Evolutionary conservation across 1,284 basidiomycete species (phyloP).

Genomic region (Moesziomyces globuligerus): DNA sequence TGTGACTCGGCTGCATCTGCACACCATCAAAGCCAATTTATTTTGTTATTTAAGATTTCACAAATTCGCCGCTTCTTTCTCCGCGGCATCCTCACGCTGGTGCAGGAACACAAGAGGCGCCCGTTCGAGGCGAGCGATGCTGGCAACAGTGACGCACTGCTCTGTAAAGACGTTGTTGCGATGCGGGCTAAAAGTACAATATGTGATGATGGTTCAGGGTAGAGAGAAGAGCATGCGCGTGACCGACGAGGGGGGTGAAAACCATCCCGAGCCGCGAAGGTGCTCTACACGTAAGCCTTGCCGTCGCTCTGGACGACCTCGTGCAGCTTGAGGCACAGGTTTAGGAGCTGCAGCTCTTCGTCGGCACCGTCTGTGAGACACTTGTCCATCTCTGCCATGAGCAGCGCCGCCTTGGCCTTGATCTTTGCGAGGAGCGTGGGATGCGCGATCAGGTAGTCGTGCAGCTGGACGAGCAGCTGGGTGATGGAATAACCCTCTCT

Average conservation of each 20-base stretch:
- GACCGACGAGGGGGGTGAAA: no score
- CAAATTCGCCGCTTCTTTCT: constrained; percentile 25
- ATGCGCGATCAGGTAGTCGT: constrained; percentile 87
- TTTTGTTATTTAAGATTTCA: background rate
- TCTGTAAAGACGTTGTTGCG: background rate
- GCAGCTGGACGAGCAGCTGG: constrained; percentile 90
- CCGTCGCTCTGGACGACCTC: constrained; percentile 40
- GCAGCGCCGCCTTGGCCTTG: constrained; percentile 83
- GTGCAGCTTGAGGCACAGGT: constrained; percentile 79
- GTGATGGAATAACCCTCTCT: constrained; percentile 91
- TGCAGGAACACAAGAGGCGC: no score
- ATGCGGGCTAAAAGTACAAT: constrained; percentile 18
- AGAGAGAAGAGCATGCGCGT: no score
- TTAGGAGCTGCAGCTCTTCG: constrained; percentile 93
- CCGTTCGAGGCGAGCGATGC: background rate
- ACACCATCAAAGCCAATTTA: background rate
- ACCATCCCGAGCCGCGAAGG: no score
- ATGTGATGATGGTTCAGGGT: constrained; percentile 1
- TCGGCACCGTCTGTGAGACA: constrained; percentile 96
- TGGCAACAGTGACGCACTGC: no score
- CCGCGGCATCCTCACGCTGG: background rate
- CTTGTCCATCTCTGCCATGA: constrained; percentile 95
- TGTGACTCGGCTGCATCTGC: constrained; percentile 19
- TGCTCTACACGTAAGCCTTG: constrained; percentile 45
- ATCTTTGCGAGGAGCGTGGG: constrained; percentile 81